Percentiles rank a stretch among this genome's conserved stretches.
phyloP scores from a whole-genome alignment of 129 eudicot species.

The Oenanthe sinensis region DNA sequence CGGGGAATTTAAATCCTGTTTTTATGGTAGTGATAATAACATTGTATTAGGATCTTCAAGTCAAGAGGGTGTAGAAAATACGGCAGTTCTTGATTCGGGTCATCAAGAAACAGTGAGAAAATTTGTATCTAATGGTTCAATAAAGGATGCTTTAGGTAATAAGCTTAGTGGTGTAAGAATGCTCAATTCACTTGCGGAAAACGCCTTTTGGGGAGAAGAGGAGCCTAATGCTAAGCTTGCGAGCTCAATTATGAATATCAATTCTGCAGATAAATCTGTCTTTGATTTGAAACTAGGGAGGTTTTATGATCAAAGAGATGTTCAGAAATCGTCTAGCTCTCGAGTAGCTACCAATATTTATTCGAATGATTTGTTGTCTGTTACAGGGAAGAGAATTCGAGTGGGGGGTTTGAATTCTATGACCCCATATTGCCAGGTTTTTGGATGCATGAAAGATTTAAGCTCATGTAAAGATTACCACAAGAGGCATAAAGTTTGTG shows the following conservation, averaged over 20 bases:
- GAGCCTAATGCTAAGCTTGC: conserved; percentile 38
- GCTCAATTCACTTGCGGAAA: conserved; percentile 12
- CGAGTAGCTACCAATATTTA: conserved; percentile 14
- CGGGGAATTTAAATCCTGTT: conserved; percentile 27
- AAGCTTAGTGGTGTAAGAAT: conserved; percentile 10
- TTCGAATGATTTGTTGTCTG: conserved; percentile 20
- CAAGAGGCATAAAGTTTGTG: conserved; percentile 81
- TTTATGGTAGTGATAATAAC: conserved; percentile 20
- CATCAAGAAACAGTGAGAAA: conserved; percentile 26
- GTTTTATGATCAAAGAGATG: conserved; percentile 26
- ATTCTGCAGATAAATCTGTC: conserved; percentile 26
- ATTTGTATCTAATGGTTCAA: conserved; percentile 19
- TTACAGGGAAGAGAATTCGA: conserved; percentile 33
- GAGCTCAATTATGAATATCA: conserved; percentile 28
- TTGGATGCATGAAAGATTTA: conserved; percentile 65
- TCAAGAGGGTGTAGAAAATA: conserved; percentile 20
- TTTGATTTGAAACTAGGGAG: conserved; percentile 44
- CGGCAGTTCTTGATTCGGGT: conserved; percentile 29
- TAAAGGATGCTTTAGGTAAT: conserved; percentile 11
- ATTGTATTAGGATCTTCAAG: conserved; percentile 8
- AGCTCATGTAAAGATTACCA: conserved; percentile 56
- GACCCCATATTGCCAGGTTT: conserved; percentile 52
- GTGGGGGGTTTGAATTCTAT: conserved; percentile 21
- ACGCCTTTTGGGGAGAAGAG: conserved; percentile 31
- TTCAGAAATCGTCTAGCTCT: conserved; percentile 8